phyloP scores from a whole-genome alignment of 108 stramenopile genomes.

The Conticribra guillardii region DNA sequence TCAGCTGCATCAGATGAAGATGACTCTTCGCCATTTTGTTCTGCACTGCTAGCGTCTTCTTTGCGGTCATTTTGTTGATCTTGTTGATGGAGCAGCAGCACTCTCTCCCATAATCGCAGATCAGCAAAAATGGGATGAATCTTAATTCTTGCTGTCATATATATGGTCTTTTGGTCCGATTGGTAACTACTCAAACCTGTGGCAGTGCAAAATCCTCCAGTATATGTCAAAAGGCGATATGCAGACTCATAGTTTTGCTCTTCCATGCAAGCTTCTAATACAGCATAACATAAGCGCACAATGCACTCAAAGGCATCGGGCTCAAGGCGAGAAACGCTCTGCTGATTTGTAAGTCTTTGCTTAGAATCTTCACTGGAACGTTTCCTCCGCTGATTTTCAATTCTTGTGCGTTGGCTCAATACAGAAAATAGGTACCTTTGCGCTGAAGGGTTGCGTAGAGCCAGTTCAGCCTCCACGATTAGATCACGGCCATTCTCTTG shows the following conservation, averaged over 20 bases:
- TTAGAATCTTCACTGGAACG: conserved; percentile 38
- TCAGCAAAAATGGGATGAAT: conserved; percentile 84
- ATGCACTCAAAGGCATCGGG: conserved; percentile 74
- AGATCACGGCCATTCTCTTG: conserved; percentile 74
- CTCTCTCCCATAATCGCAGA: conserved; percentile 78
- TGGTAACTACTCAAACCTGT: conserved; percentile 14
- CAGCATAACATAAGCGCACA: conserved; percentile 73
- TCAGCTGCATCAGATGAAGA: conserved; percentile 29
- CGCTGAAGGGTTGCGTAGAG: conserved; percentile 81
- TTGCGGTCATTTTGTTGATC: conserved; percentile 55
- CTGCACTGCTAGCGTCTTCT: conserved; percentile 34
- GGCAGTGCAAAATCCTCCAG: conserved; percentile 76
- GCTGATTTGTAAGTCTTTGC: conserved; percentile 28
- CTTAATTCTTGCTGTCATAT: conserved; percentile 80
- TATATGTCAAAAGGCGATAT: conserved; percentile 71
- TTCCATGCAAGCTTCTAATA: conserved; percentile 84
- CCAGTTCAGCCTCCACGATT: conserved; percentile 76
- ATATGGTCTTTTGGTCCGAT: conserved; percentile 49
- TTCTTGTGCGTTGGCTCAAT: conserved; percentile 64
- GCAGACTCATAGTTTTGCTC: conserved; percentile 79
- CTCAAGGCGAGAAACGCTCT: conserved; percentile 66
- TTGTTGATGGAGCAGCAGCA: conserved; percentile 65
- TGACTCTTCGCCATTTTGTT: conserved; percentile 30
- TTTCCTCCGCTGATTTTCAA: conserved; percentile 63
- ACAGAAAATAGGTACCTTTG: conserved; percentile 77